Evolutionary conservation across 495 filamentous ascomycete species (phyloP), one percentile per base, ranked within the genome.

Genomic region (Aspergillus hancockii): DNA sequence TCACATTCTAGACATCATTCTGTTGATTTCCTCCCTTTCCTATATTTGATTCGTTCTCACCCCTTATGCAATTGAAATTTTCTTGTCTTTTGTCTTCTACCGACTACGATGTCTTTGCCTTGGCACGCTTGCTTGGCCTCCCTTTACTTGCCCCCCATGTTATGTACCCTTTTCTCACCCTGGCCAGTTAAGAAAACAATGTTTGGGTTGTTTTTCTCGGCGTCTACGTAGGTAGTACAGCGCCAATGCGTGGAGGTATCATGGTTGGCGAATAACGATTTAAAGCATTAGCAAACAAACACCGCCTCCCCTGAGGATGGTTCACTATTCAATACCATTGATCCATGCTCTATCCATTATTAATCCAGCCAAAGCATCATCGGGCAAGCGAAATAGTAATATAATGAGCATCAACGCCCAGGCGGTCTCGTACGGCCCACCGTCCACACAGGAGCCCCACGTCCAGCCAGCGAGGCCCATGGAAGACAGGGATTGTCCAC

Each of bases 1-100:
- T 63, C 58, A 67, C 61, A 62, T 52, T 40, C 51, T 23, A 57
- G 55, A 58, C 58, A 53, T 60, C 65, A 62, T 63, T 58, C 52
- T 60, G 59, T 63, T 53, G 54, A 53, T 51, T 47, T 53, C 51
- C 36, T 30, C 59, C 49, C 58, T 65, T 58, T 65, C 65, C 32
- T 63, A 61, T 62, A 53, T 49, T 51, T 14, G 21, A 31, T 51
- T 51, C 34, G 49, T 51, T 55, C 54, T 56, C 22, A 14, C 41
- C 51, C 54, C 63, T 63, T 63, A 71, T 66, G 67, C 71, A 74
- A 74, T 72, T 74, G 67, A 72, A 60, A 62, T 60, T 60, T 63
- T 62, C 47, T 31, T 52, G 54, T 54, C 31, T 13, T 41, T 14
- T 52, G 43, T 56, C 45, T 63, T 60, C 57, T 57, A 47, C 19